Evolutionary conservation across 768 basidiomycete species (phyloP).

Genomic region (Astraeus odoratus): DNA sequence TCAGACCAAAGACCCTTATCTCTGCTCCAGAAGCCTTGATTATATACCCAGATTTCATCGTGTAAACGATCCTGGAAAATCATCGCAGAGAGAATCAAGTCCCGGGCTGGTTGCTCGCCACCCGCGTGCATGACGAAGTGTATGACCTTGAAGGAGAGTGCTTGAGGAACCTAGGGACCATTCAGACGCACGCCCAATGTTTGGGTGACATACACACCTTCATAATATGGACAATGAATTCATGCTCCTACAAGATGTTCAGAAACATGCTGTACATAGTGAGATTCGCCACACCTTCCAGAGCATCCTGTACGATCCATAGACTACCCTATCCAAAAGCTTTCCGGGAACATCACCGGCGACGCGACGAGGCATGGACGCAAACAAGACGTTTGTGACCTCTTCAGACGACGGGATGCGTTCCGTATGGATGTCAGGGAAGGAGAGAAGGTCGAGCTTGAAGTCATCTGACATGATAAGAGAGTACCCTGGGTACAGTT

Average conservation of each 20-base stretch:
- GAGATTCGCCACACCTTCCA: conserved; percentile 46
- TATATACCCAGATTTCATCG: conserved; percentile 72
- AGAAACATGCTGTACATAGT: not conserved
- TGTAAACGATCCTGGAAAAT: conserved; percentile 48
- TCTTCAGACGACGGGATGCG: conserved; percentile 44
- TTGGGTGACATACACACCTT: conserved; percentile 31
- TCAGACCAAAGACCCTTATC: conserved; percentile 52
- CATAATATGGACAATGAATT: conserved; percentile 49
- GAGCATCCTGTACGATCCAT: conserved; percentile 46
- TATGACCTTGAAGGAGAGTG: conserved; percentile 20
- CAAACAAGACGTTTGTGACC: conserved; percentile 43
- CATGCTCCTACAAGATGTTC: conserved; percentile 36
- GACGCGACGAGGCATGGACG: conserved; percentile 37
- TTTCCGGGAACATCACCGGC: conserved; percentile 41
- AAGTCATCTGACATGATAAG: conserved; percentile 46
- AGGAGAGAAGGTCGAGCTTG: conserved; percentile 40
- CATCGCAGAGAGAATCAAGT: conserved; percentile 48
- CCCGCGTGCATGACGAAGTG: conserved; percentile 60
- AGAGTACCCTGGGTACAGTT: conserved; percentile 56
- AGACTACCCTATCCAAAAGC: conserved; percentile 43
- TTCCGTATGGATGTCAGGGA: conserved; percentile 41
- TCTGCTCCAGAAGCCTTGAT: conserved; percentile 64
- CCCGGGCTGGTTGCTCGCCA: conserved; percentile 40
- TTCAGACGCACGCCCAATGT: not conserved
- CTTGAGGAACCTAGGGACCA: conserved; percentile 24